Conservation (phyloP, 2,329 filamentous ascomycete genomes). For the Colletotrichum tofieldiae region DNA sequence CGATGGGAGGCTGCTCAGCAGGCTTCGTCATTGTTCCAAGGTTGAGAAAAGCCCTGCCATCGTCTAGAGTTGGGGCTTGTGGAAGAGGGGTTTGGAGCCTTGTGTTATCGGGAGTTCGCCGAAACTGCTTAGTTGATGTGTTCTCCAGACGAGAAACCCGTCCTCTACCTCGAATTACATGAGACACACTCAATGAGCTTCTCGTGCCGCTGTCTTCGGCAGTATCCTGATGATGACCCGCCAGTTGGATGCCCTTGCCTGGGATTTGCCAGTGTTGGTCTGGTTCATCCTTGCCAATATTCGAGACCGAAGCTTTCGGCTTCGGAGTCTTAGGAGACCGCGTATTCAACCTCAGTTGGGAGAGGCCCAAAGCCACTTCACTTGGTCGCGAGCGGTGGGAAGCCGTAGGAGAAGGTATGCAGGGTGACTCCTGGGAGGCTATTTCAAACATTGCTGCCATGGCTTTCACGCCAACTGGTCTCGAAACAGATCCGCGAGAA, state of each 20-base stretch:
- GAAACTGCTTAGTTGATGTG: not conserved
- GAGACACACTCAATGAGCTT: not conserved
- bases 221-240: not conserved
- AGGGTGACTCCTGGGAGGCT: constrained; percentile 47
- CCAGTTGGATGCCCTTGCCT: not conserved
- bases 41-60: constrained; percentile 46
- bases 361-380: constrained; percentile 14
- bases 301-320: constrained; percentile 43
- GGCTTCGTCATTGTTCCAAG: constrained; percentile 58
- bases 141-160: constrained; percentile 41
- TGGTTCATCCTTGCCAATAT: constrained; percentile 40
- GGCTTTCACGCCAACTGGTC: constrained; percentile 59
- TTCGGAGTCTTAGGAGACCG: constrained; percentile 44
- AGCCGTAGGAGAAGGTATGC: constrained; percentile 36
- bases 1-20: constrained; percentile 56
- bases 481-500: constrained; percentile 46
- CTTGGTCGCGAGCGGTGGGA: constrained; percentile 12
- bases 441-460: constrained; percentile 69
- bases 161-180: constrained; percentile 19
- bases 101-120: constrained; percentile 2
- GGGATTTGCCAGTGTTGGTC: not conserved
- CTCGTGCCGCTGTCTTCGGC: not conserved
- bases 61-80: constrained; percentile 19
- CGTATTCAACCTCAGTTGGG: constrained; percentile 42
- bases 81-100: not conserved